A percentile compares a stretch with the other conserved stretches of the same genome.
Evolutionary conservation across 225 moss, liverwort and hornwort genomes (phyloP).

Genomic region (Antitrichia curtipendula): DNA sequence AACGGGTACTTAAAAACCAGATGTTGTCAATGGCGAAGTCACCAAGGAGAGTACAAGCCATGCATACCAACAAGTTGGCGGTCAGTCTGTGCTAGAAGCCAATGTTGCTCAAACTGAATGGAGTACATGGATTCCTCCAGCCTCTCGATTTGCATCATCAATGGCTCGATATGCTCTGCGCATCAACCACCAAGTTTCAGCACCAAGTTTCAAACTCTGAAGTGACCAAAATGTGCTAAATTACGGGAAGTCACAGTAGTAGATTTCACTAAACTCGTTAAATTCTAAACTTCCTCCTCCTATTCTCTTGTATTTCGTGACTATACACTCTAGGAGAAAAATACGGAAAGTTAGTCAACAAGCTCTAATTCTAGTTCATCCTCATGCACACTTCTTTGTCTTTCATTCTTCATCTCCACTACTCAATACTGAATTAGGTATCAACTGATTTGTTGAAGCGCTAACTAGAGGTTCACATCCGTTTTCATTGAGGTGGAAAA

Average conservation of each 20-base stretch:
- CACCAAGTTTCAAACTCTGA: no score
- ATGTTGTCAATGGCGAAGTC: background rate
- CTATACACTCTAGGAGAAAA: background rate
- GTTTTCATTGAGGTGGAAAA: no score
- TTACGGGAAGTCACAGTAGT: background rate
- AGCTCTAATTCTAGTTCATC: background rate
- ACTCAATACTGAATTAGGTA: background rate
- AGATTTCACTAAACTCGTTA: background rate
- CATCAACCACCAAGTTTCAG: background rate
- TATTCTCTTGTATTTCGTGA: background rate
- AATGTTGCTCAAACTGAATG: conserved; percentile 79
- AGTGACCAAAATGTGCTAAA: background rate
- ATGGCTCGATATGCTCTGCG: conserved; percentile 66
- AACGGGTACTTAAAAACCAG: background rate
- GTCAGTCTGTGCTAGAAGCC: conserved; percentile 68
- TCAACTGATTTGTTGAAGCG: background rate
- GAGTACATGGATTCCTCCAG: conserved; percentile 68
- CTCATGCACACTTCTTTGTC: background rate
- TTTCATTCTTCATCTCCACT: background rate
- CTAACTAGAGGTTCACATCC: background rate
- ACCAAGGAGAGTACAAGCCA: background rate
- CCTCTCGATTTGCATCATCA: conserved; percentile 55
- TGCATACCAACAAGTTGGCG: conserved; percentile 51
- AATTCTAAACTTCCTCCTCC: no score
- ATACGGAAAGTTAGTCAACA: background rate